phyloP scores from a whole-genome alignment of 768 basidiomycete species.

The Rhizopogon sp. region DNA sequence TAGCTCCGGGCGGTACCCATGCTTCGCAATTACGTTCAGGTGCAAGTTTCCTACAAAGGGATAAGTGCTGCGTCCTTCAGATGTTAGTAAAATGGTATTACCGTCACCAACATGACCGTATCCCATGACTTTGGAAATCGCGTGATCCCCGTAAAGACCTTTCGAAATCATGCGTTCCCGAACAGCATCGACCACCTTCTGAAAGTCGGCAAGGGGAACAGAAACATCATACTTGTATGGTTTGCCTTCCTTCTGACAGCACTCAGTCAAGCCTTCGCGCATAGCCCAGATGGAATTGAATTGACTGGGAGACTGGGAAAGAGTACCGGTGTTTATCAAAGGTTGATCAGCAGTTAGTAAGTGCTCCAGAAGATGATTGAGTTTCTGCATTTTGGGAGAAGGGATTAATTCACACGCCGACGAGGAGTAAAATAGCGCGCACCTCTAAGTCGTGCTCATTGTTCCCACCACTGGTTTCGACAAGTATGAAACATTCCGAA shows the following conservation, averaged over 20 bases:
- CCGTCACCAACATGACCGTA: slow-evolving; percentile 98
- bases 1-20: slow-evolving; percentile 74
- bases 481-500: slow-evolving; percentile 83
- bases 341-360: slow-evolving; percentile 69
- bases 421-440: slow-evolving; percentile 11
- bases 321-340: slow-evolving; percentile 83
- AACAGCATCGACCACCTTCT: slow-evolving; percentile 79
- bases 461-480: slow-evolving; percentile 92
- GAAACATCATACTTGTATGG: slow-evolving; percentile 97
- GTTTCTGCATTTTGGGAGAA: slow-evolving; percentile 57
- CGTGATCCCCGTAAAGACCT: slow-evolving; percentile 64
- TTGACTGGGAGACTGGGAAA: slow-evolving; percentile 88
- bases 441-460: slow-evolving; percentile 94
- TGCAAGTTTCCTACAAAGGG: slow-evolving; percentile 76
- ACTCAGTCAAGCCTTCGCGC: slow-evolving; percentile 90
- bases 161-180: slow-evolving; percentile 65
- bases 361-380: slow-evolving; percentile 70
- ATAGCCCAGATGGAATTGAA: slow-evolving; percentile 88
- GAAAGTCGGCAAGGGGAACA: slow-evolving; percentile 81
- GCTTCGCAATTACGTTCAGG: slow-evolving; percentile 79
- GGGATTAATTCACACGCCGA: neutral
- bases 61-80: neutral
- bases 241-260: slow-evolving; percentile 89
- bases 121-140: slow-evolving; percentile 82
- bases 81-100: slow-evolving; percentile 28